Conservation (phyloP, 495 filamentous ascomycete genomes). For the Friedmanniomyces endolithicus region DNA sequence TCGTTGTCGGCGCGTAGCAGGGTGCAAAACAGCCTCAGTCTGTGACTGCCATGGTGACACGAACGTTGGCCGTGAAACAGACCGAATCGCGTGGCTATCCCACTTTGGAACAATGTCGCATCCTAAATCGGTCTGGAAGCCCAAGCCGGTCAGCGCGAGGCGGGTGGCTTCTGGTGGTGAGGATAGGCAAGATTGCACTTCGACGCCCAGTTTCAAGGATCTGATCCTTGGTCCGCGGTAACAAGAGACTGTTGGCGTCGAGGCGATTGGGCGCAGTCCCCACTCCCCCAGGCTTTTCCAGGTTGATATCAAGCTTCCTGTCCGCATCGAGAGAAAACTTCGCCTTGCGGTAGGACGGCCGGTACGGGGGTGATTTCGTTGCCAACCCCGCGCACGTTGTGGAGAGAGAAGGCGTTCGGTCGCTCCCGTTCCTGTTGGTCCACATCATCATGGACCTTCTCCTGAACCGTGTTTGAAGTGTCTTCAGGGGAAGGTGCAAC, state of each 20-base stretch:
- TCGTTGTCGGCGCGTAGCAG: too few relatives aligned
- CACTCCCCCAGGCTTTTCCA: too few relatives aligned
- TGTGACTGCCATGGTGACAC: not conserved
- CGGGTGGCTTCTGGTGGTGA: not conserved
- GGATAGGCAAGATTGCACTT: not conserved
- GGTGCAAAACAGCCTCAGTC: too few relatives aligned
- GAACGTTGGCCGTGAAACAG: not conserved
- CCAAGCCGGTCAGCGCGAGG: not conserved
- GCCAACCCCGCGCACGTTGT: not conserved
- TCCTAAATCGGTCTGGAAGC: not conserved
- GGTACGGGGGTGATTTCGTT: too few relatives aligned
- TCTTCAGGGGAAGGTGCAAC: not conserved
- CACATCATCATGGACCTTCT: not conserved
- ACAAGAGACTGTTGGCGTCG: not conserved
- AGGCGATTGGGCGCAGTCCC: not conserved
- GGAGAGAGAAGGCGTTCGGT: not conserved
- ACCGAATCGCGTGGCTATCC: not conserved
- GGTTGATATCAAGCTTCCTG: too few relatives aligned
- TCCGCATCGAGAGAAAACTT: too few relatives aligned
- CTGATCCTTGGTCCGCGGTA: not conserved
- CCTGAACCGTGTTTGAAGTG: not conserved
- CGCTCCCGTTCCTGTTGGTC: not conserved
- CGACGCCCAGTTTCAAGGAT: not conserved
- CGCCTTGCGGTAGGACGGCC: too few relatives aligned
- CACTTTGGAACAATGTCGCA: not conserved